phyloP scores from a whole-genome alignment of 169 alveolate species.

The Plasmodium gaboni region DNA sequence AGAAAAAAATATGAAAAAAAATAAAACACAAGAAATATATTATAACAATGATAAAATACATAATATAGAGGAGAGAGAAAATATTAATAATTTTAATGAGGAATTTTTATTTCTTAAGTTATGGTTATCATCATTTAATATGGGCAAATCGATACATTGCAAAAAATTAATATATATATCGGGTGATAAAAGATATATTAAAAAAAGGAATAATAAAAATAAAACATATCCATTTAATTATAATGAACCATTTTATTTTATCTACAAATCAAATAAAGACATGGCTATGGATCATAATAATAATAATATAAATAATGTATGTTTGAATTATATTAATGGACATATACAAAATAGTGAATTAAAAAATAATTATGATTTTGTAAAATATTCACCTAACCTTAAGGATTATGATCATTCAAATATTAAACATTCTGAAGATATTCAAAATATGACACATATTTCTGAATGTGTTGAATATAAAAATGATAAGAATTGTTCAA shows the following conservation, averaged over 20 bases:
- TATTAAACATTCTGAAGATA: too few relatives aligned
- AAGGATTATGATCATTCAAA: too few relatives aligned
- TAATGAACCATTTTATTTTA: neutral
- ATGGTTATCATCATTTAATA: neutral
- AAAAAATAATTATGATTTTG: too few relatives aligned
- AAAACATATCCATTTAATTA: conserved; percentile 7
- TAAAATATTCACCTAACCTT: too few relatives aligned
- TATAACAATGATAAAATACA: neutral
- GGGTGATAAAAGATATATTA: neutral
- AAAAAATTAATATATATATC: conserved; percentile 1
- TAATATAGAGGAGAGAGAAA: neutral
- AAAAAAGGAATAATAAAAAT: conserved; percentile 3
- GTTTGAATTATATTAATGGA: neutral
- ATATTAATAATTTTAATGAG: neutral
- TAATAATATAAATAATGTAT: neutral
- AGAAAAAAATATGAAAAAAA: neutral
- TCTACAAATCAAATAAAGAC: neutral
- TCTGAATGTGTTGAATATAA: neutral
- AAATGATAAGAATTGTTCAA: neutral
- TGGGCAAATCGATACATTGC: neutral
- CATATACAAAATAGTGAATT: neutral
- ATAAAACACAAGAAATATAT: conserved; percentile 12
- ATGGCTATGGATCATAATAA: neutral
- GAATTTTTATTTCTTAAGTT: neutral
- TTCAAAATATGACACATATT: too few relatives aligned